Conservation (phyloP, 495 filamentous ascomycete species). For the Bryoglossum gracile region DNA sequence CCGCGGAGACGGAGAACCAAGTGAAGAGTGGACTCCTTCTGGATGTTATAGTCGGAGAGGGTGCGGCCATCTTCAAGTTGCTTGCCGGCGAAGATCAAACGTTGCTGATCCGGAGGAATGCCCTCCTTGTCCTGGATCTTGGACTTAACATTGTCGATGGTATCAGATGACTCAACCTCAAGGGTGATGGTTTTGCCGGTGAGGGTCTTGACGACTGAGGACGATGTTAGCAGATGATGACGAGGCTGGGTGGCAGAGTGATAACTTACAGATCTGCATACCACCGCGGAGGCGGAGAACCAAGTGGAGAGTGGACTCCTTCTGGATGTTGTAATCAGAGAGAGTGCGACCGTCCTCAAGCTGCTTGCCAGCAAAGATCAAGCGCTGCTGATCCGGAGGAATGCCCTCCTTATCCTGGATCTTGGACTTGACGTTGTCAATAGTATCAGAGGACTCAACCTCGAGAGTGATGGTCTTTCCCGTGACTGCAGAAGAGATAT, state of each 20-base stretch:
- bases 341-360: constrained; percentile 95
- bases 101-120: constrained; percentile 90
- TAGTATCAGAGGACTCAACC: constrained; percentile 96
- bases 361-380: constrained; percentile 99
- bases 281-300: constrained; percentile 97
- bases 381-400: constrained; percentile 93
- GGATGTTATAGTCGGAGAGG: constrained; percentile 95
- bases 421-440: constrained; percentile 99
- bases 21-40: constrained; percentile 96
- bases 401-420: constrained; percentile 99
- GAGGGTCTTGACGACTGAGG: constrained; percentile 67
- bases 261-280: constrained; percentile 75
- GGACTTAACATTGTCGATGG: constrained; percentile 89
- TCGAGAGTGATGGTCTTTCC: constrained; percentile 99
- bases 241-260: neutral
- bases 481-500: constrained; percentile 58
- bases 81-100: constrained; percentile 95
- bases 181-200: constrained; percentile 98
- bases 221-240: constrained; percentile 31
- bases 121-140: constrained; percentile 91
- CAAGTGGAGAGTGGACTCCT: constrained; percentile 91
- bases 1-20: constrained; percentile 95
- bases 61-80: constrained; percentile 77
- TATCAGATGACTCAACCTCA: constrained; percentile 92
- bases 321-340: constrained; percentile 98